These are phyloP conservation scores for Pestalotiopsis sp. DNA, from an alignment of 2,329 filamentous ascomycete genomes.

Conservation along the genomic window DNA sequence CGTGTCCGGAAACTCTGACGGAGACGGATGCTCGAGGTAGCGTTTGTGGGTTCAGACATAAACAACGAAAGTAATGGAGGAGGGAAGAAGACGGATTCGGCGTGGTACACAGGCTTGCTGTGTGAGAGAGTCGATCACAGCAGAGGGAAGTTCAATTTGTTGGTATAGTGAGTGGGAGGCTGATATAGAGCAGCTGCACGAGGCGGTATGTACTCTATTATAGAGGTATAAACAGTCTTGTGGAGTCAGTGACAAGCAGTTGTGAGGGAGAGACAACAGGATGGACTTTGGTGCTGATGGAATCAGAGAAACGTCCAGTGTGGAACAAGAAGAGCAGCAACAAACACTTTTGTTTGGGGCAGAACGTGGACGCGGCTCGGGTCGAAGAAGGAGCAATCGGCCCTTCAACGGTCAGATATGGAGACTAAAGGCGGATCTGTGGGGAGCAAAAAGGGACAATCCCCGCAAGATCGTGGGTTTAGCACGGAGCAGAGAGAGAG, in stretches of 20 bases:
- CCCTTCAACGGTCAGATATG: constrained; percentile 11
- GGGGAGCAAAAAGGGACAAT: neutral
- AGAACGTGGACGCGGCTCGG: neutral
- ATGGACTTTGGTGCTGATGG: neutral
- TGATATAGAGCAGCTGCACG: too few relatives aligned
- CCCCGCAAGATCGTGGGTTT: neutral
- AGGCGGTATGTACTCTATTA: too few relatives aligned
- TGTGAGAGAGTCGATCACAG: too few relatives aligned
- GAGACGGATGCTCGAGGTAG: too few relatives aligned
- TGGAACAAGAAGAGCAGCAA: neutral
- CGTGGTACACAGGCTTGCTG: too few relatives aligned
- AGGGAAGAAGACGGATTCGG: too few relatives aligned
- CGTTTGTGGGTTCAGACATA: too few relatives aligned
- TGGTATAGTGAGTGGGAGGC: too few relatives aligned
- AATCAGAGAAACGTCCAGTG: neutral
- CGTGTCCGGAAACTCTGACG: too few relatives aligned
- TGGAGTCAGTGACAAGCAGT: neutral
- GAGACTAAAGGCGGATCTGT: constrained; percentile 4
- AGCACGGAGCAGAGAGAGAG: neutral
- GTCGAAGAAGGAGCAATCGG: constrained; percentile 6
- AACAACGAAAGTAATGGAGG: too few relatives aligned
- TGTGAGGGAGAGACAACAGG: neutral
- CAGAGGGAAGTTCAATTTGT: too few relatives aligned
- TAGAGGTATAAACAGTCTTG: too few relatives aligned
- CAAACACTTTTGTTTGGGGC: neutral